Evolutionary conservation across 345 rosid genomes (phyloP).

Genomic region (Moringa oleifera): DNA sequence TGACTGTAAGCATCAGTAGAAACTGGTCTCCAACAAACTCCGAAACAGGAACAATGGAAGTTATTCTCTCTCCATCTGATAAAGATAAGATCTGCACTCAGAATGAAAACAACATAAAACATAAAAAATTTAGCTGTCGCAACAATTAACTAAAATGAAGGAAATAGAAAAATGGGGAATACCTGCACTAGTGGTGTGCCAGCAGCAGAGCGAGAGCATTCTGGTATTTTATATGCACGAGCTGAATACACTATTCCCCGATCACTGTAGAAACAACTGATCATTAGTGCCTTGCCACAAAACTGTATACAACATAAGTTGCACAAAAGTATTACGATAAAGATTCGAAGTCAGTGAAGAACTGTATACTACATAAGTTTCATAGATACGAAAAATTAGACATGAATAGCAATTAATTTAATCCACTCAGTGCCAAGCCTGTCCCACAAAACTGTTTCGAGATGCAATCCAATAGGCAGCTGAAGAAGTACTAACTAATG

Average conservation of each 20-base stretch:
- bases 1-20: constrained; percentile 87
- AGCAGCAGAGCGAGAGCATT: constrained; percentile 83
- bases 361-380: neutral
- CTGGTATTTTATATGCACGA: constrained; percentile 93
- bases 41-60: constrained; percentile 89
- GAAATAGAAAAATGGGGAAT: constrained; percentile 12
- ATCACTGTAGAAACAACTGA: constrained; percentile 48
- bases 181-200: constrained; percentile 96
- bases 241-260: constrained; percentile 88
- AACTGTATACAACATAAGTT: too few species aligned
- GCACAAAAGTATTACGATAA: neutral
- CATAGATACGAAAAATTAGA: neutral
- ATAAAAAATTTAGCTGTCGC: constrained; percentile 12
- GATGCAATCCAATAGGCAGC: neutral
- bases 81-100: constrained; percentile 67
- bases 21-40: constrained; percentile 75
- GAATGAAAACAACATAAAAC: constrained; percentile 14
- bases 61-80: constrained; percentile 90
- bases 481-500: neutral
- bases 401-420: neutral
- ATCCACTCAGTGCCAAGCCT: neutral
- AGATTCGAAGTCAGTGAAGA: neutral
- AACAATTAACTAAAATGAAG: neutral
- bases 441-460: neutral
- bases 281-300: neutral